phyloP scores from a whole-genome alignment of 305 asterid species.

The Solanum hybrid region DNA sequence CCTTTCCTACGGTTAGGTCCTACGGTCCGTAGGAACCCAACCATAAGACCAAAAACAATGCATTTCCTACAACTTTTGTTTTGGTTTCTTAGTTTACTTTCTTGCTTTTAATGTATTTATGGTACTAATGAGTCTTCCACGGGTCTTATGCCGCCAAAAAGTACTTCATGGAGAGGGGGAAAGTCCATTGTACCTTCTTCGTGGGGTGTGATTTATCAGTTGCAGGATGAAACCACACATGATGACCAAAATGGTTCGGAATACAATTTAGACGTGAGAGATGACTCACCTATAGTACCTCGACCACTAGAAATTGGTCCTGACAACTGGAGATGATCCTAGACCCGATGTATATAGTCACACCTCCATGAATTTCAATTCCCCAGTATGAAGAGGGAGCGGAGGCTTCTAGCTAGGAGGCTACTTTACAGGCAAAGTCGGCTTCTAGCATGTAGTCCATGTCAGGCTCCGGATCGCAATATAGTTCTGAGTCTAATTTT shows the following conservation, averaged over 20 bases:
- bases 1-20: neutral
- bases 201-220: neutral
- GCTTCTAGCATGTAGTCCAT: neutral
- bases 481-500: neutral
- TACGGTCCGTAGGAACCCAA: neutral
- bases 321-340: neutral
- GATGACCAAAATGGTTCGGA: neutral
- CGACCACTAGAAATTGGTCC: neutral
- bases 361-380: neutral
- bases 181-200: neutral
- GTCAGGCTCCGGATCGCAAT: neutral
- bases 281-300: neutral
- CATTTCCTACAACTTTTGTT: neutral
- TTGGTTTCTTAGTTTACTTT: neutral
- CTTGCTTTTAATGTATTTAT: neutral
- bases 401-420: neutral
- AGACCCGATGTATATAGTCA: neutral
- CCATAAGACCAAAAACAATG: neutral
- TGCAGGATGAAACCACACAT: neutral
- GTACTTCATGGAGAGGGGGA: neutral
- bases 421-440: neutral
- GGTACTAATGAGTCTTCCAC: neutral
- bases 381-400: neutral
- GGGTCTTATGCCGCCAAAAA: neutral
- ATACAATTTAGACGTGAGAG: neutral